Conservation (phyloP, 2,329 filamentous ascomycete genomes). For the Coniochaeta sp. region DNA sequence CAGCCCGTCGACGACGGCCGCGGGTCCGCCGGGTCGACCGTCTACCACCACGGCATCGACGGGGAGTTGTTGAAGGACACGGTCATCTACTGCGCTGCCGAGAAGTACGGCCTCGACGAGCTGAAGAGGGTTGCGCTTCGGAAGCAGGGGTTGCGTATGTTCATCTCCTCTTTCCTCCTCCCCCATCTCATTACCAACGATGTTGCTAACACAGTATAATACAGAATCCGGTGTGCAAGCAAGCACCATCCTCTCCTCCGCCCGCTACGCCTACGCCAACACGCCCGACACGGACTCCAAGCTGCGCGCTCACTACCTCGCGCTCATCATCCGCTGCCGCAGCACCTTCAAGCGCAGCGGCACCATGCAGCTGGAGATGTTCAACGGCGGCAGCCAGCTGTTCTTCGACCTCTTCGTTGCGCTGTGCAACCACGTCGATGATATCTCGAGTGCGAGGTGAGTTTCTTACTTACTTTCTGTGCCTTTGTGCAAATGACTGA, state of each 20-base stretch:
- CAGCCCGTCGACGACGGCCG: slow-evolving; percentile 40
- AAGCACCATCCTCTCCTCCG: slow-evolving; percentile 77
- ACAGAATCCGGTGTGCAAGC: slow-evolving; percentile 71
- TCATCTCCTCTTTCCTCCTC: not conserved
- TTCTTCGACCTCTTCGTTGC: slow-evolving; percentile 95
- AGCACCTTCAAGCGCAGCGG: slow-evolving; percentile 88
- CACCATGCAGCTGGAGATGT: slow-evolving; percentile 95
- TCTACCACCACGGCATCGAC: slow-evolving; percentile 60
- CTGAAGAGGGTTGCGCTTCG: slow-evolving; percentile 77
- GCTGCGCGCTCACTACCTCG: slow-evolving; percentile 82
- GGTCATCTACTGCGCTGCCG: slow-evolving; percentile 82
- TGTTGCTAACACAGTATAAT: no score
- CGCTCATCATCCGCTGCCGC: slow-evolving; percentile 82
- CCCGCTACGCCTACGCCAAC: slow-evolving; percentile 83
- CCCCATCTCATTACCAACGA: not conserved
- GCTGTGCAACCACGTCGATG: slow-evolving; percentile 83
- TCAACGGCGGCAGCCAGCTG: slow-evolving; percentile 69
- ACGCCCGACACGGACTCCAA: slow-evolving; percentile 90
- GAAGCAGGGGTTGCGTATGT: slow-evolving; percentile 77
- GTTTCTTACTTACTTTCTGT: slow-evolving; percentile 17
- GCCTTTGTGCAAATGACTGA: not conserved
- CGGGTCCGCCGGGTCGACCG: slow-evolving; percentile 51
- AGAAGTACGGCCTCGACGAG: slow-evolving; percentile 76
- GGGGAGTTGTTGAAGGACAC: slow-evolving; percentile 78
- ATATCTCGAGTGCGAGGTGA: slow-evolving; percentile 52